A percentile compares a stretch with the other conserved stretches of the same genome.
Conservation (phyloP, 768 basidiomycete genomes). For the Boletus pseudopeckii region DNA sequence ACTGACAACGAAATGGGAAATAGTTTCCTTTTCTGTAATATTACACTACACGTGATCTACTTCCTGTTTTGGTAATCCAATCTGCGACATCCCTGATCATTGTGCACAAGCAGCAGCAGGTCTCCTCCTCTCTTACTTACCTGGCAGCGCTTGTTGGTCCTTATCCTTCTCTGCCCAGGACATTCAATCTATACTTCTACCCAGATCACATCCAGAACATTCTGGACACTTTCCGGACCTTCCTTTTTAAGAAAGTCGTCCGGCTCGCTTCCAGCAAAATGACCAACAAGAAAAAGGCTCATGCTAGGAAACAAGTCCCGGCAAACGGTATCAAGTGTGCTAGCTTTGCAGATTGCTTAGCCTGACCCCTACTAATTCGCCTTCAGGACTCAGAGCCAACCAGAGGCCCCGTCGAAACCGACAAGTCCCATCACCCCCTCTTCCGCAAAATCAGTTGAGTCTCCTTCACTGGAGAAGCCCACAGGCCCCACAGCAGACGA, state of each 20-base stretch:
- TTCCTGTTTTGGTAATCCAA: slow-evolving; percentile 4
- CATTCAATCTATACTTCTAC: background rate
- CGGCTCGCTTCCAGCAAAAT: slow-evolving; percentile 14
- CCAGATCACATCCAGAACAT: background rate
- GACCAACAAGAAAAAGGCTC: slow-evolving; percentile 32
- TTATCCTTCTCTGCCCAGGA: background rate
- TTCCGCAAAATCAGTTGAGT: slow-evolving; percentile 3
- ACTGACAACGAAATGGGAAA: slow-evolving; percentile 5
- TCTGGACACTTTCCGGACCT: slow-evolving; percentile 9
- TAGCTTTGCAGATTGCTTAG: background rate
- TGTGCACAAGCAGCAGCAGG: background rate
- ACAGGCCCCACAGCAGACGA: slow-evolving; percentile 45
- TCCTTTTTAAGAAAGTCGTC: background rate
- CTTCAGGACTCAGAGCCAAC: slow-evolving; percentile 16
- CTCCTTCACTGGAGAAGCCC: slow-evolving; percentile 16
- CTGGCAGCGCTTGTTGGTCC: background rate
- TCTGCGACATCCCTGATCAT: slow-evolving; percentile 5
- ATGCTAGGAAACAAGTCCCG: slow-evolving; percentile 28
- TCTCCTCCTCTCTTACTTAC: background rate
- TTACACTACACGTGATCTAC: slow-evolving; percentile 5
- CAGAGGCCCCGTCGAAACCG: slow-evolving; percentile 5
- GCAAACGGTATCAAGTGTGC: slow-evolving; percentile 26
- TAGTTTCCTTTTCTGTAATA: slow-evolving; percentile 2
- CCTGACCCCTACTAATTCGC: slow-evolving; percentile 5
- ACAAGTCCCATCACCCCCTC: slow-evolving; percentile 19